Evolutionary conservation across 495 filamentous ascomycete genomes (phyloP), one percentile per base, ranked within the genome.

Genomic region (Penicillium mononematosum): DNA sequence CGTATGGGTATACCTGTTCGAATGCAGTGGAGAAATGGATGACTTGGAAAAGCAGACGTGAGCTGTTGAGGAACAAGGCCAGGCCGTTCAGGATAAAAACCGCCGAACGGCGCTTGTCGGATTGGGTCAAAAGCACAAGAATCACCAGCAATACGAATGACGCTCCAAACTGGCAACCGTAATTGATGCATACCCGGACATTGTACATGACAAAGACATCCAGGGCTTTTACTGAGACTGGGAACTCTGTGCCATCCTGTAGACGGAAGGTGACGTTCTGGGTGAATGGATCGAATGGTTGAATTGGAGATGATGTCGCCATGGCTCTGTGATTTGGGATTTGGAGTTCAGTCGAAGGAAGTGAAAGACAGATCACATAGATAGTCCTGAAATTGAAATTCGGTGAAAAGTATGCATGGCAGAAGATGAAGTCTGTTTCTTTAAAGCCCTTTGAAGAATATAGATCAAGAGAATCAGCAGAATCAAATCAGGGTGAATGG

Each of bases 131-230:
- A 16, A 89, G 73, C 16, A 86, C 69, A 0, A 93, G 72, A 20
- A 89, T 75, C 41, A 88, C 59, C 20, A 91, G 72, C 54, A 92
- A 83, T 22, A 88, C 65, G 57, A 87, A 58, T 29, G 82, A 83
- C n/a, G 88, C 87, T 31, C 91, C 91, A 50, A 92, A 77, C 67
- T 95, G 89, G 29, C 76, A 67, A 44, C 81, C 85, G 64, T 85
- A 91, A 69, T 85, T 88, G 82, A 91, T 85, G 69, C 78, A 76
- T 43, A 80, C 70, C 17, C 78, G 74, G 45, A 83, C 63, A 60
- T 77, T 76, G 67, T 84, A 82, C 53, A 62, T 58, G 60, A 79
- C 68, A 53, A 81, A 73, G 8, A 53, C 44, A 57, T 85, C 71
- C 25, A 92, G 50, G 4, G 74, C 69, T 11, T 58, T 45, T 24